Base-by-base conservation (phyloP, 257 asterid genomes). In the Solanum tarijense region DNA sequence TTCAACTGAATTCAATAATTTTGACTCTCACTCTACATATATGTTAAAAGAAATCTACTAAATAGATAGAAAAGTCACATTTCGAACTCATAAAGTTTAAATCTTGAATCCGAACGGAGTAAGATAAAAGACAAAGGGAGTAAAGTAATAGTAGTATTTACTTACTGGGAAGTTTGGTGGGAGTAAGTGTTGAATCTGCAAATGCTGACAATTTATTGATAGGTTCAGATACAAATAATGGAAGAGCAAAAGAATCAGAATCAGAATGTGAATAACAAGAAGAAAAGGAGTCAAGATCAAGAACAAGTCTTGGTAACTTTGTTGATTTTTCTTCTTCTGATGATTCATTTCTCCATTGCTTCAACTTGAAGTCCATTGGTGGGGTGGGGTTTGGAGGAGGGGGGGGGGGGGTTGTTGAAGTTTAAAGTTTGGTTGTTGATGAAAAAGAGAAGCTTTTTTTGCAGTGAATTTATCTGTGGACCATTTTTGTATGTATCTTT, bases 311-410 rank as follows among this genome's bases (percentile, higher is more conserved):
- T 39, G 95, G 96, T 84, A 90, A 90, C 90, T 94, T 76, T 35
- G 58, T 7, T 36, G 35, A 7, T 12, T 25, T 18, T 48, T 18
- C 39, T 48, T 29, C 41, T 46, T 0, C 41, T 71, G 84, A 89
- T 90, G 89, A 88, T 20, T 76, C 88, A 38, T 91, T 91, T 91
- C 94, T 91, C 98, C 98, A 94, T 92, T 94, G 96, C 92, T 94
- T 95, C 94, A 91, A 89, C 88, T 92, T 90, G 88, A 95, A 94
- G 90, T 95, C 98, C 99, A 96, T 96, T 69, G 35, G 5, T 29
- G 10, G 36, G 75, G 23, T 25, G 13, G 12, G 16, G 71, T 9
- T 48, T 6, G 3, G 8, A 6, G 18, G 68, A 27, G 68, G 27
- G 68, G 68, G 68, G 27, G 29, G 69, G 13, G 8, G 7, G 20